Evolutionary conservation across 768 basidiomycete species (phyloP), one percentile per base, ranked within the genome.

Genomic region (Boletus sp.): DNA sequence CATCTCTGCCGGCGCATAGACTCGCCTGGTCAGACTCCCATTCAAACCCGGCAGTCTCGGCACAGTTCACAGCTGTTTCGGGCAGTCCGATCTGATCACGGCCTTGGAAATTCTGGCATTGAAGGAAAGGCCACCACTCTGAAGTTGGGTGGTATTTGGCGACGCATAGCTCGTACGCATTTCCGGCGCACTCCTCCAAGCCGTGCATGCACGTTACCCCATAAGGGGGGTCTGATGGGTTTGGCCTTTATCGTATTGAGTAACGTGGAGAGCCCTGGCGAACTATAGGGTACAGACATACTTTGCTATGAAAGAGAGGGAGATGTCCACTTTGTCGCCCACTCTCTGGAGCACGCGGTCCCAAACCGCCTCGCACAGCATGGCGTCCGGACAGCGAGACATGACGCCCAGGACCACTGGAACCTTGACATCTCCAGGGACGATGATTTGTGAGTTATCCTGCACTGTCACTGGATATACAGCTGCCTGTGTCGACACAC

Each of bases 191-290:
- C 70, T 98, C 94, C 49, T 79, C 70, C 5, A 74, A 73, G 17
- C 93, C 93, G 65, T 96, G 93, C 76, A 79, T 79, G 72, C 94
- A 97, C 33, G 73, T 79, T 30, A 88, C 82, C n/a, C 93, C 93
- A 65, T 86, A 91, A 45, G 76, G 74, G n/a, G 80, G 72, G 27
- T 88, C 84, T 7, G 80, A 78, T n/a, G 75, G 54, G 65, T 92
- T 82, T 27, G 82, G 63, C 51, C 90, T 92, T 56, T 15, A 42
- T 40, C 47, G 29, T 27, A 51, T 63, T 48, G n/a, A n/a, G n/a
- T n/a, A 65, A 56, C 52, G 41, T 14, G 47, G 40, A 33, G 25
- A 48, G n/a, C 30, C 39, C 43, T 48, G 55, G 35, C 52, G 48
- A 21, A n/a, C 19, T 40, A 47, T 39, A 55, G 47, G 23, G 37